Base-by-base conservation (phyloP, 495 filamentous ascomycete species). In the Penicillium simplicissimum region DNA sequence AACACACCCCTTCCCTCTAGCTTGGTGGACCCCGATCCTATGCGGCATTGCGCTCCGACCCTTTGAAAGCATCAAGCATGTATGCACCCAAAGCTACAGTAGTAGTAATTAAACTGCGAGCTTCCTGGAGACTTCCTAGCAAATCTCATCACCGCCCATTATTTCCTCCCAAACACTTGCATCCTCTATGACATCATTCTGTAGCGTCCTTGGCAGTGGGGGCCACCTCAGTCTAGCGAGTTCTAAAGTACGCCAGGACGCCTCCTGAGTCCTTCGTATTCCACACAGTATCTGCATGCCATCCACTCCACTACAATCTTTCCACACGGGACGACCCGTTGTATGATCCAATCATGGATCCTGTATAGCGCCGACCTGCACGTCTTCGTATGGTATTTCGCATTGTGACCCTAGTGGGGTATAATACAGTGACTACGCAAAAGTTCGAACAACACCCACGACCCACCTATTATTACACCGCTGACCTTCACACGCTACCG, bases 1-100 rank as follows among this genome's bases (percentile, higher is more conserved):
- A n/a, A n/a, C n/a, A n/a, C n/a, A n/a, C n/a, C n/a, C 40, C 40
- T 43, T 43, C 40, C 40, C 40, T 43, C 40, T 43, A 43, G 40
- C 17, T 21, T n/a, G 19, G 40, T 43, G 40, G 40, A 43, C 40
- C 40, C 8, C 40, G 40, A 43, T 43, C 17, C 17, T n/a, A 21
- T n/a, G n/a, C n/a, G n/a, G n/a, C n/a, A n/a, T n/a, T 21, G 8
- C 17, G 19, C 40, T 42, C 17, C 38, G 17, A 1, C 38, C 38
- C 38, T 42, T 42, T 42, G n/a, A 43, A 21, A 17, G 19, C n/a
- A n/a, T n/a, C n/a, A n/a, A n/a, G n/a, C 40, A 43, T 19, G n/a
- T n/a, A 21, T 43, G 4, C 17, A 17, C 19, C 19, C 9, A 43
- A 28, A 28, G 25, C 25, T 28, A 28, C 2, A 2, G 4, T 4